Base-by-base conservation (phyloP, 2,329 filamentous ascomycete genomes). In the Curvularia sp. region DNA sequence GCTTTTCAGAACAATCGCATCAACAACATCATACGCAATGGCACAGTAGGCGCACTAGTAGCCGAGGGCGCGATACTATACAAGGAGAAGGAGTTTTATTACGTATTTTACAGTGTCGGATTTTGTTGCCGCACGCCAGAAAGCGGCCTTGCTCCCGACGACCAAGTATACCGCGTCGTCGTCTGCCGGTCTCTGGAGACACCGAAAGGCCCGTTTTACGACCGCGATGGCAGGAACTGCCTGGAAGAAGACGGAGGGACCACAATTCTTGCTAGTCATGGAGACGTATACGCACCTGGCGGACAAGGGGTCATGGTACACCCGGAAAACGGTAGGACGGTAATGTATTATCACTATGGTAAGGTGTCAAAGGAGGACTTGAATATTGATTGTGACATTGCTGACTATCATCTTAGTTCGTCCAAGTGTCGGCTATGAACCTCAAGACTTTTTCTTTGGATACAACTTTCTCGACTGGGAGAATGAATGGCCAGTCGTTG, bases 121-220 rank as follows among this genome's bases (percentile, higher is more conserved):
- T 78, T 76, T 18, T 90, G 87, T 77, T 90, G 88, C 58, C 79
- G 77, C 22, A 85, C 51, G 8, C 50, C 83, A 54, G 81, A 86
- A 55, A 73, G 68, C 0, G 72, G 68, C 38, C 75, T 75, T 46
- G 84, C 85, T 0, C 78, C 82, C 0, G 58, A 80, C 0, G 86
- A 86, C 2, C 77, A 80, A 28, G 88, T 89, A 72, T 90, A 90
- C 70, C 83, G 82, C 63, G 84, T 89, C 69, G 84, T 82, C 62
- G 86, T 88, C 12, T 89, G 88, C 73, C 79, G 86, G 7, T 84
- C 83, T 9, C 75, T 24, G 22, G 22, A 74, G 0, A 77, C 73
- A 2, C 77, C 82, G 4, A 84, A 76, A 0, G 81, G 85, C 0
- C 79, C 77, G 0, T 90, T 85, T 65, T 81, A 65, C 13, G 72